These are phyloP conservation scores for Tuber calosporum DNA, from an alignment of 495 filamentous ascomycete genomes.

Conservation along the genomic window DNA sequence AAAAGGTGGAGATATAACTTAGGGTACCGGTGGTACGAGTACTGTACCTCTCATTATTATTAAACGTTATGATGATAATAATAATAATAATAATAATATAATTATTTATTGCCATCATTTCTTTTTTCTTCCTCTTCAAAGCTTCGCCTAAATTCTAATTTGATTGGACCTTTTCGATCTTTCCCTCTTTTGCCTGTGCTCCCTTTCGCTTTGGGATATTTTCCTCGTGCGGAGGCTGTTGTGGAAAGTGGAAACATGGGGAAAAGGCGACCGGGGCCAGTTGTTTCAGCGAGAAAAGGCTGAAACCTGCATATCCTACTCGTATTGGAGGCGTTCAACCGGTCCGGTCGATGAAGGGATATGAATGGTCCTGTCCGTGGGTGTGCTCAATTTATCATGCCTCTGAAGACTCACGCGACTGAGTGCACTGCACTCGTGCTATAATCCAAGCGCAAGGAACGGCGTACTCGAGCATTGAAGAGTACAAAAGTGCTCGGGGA, in stretches of 20 bases:
- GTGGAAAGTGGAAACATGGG: not conserved
- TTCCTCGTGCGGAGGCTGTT: not conserved
- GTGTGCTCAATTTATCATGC: not conserved
- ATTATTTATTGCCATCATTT: not conserved
- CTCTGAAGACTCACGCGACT: not conserved
- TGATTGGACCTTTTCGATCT: not conserved
- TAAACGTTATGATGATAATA: too few relatives aligned
- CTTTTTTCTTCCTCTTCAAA: not conserved
- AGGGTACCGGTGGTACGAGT: too few relatives aligned
- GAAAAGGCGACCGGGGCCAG: not conserved
- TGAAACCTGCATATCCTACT: not conserved
- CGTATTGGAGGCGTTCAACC: not conserved
- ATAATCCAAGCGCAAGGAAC: not conserved
- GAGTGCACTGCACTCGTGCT: not conserved
- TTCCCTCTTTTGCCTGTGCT: not conserved
- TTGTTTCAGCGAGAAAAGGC: slow-evolving; percentile 1
- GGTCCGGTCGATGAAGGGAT: not conserved
- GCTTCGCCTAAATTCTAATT: not conserved
- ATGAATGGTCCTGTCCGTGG: not conserved
- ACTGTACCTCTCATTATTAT: not conserved
- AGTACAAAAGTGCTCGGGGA: not conserved
- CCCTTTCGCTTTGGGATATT: not conserved
- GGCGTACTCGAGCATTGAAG: too few relatives aligned
- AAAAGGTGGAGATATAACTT: not conserved
- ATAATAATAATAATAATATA: not conserved